These are phyloP conservation scores for Talaromyces sp. DNA, from an alignment of 2,329 filamentous ascomycete species.

Conservation along the genomic window DNA sequence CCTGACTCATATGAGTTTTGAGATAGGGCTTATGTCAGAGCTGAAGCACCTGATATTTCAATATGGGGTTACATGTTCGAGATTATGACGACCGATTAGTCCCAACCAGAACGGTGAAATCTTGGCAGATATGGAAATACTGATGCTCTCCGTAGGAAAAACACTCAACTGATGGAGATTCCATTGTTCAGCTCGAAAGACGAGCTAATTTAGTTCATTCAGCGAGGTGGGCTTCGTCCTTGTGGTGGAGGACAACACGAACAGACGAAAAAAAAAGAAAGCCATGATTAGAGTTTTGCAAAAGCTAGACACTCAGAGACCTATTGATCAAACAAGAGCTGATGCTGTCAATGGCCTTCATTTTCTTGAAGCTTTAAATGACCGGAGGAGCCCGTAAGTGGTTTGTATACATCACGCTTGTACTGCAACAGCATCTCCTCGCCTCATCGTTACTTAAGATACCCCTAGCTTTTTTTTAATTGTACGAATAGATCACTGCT, in stretches of 20 bases:
- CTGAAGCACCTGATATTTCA: background rate
- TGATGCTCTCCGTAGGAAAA: background rate
- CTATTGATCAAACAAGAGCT: background rate
- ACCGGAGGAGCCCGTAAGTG: background rate
- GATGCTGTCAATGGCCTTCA: background rate
- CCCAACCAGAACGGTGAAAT: background rate
- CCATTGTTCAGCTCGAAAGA: background rate
- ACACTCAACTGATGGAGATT: background rate
- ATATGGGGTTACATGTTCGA: background rate
- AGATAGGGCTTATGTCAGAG: background rate
- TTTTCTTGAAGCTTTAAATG: background rate
- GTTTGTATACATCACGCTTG: background rate
- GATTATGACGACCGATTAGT: background rate
- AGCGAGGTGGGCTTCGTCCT: background rate
- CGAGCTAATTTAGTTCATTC: background rate
- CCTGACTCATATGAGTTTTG: background rate
- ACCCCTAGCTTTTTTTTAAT: background rate
- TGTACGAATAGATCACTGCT: background rate
- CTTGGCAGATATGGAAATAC: background rate
- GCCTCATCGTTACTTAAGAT: background rate
- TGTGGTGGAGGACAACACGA: background rate
- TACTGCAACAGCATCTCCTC: background rate
- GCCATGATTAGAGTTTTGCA: background rate
- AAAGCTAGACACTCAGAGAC: background rate
- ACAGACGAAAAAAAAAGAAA: background rate